Percentiles rank a stretch among this genome's conserved stretches.
phyloP scores from a whole-genome alignment of 805 yeast genomes.

The Metschnikowia lunata region DNA sequence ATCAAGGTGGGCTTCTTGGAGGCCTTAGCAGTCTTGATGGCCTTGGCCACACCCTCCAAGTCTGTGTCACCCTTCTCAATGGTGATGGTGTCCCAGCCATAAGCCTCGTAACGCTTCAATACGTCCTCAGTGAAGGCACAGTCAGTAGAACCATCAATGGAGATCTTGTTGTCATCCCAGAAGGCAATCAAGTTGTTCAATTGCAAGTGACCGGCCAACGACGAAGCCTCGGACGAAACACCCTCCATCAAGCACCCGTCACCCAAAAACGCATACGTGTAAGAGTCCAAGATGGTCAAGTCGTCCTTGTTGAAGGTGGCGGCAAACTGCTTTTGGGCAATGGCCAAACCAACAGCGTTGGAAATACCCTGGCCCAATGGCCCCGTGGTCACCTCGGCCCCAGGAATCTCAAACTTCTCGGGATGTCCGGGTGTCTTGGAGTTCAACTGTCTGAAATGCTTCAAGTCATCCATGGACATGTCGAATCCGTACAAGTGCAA shows the following conservation, averaged over 20 bases:
- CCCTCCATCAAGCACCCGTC: conserved; percentile 99
- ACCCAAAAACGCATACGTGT: conserved; percentile 80
- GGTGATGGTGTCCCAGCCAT: conserved; percentile 86
- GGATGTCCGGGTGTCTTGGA: conserved; percentile 98
- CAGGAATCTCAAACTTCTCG: conserved; percentile 76
- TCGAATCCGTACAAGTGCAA: conserved; percentile 84
- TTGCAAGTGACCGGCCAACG: conserved; percentile 94
- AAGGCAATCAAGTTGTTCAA: conserved; percentile 89
- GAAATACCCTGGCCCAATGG: conserved; percentile 98
- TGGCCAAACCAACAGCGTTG: conserved; percentile 94
- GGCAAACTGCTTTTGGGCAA: conserved; percentile 88
- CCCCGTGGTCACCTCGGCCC: conserved; percentile 97
- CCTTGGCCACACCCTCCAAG: conserved; percentile 62
- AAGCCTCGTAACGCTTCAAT: conserved; percentile 74
- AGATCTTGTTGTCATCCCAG: conserved; percentile 95
- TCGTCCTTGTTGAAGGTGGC: conserved; percentile 92
- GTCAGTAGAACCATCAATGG: conserved; percentile 90
- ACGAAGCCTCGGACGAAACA: conserved; percentile 88
- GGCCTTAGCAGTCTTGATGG: conserved; percentile 77
- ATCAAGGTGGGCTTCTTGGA: conserved; percentile 87
- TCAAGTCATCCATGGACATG: conserved; percentile 76
- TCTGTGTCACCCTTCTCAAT: conserved; percentile 82
- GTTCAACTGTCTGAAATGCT: conserved; percentile 81
- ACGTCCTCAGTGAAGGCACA: conserved; percentile 95
- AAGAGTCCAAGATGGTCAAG: conserved; percentile 64